phyloP scores from a whole-genome alignment of 805 yeast species.

The Lipomyces orientalis region DNA sequence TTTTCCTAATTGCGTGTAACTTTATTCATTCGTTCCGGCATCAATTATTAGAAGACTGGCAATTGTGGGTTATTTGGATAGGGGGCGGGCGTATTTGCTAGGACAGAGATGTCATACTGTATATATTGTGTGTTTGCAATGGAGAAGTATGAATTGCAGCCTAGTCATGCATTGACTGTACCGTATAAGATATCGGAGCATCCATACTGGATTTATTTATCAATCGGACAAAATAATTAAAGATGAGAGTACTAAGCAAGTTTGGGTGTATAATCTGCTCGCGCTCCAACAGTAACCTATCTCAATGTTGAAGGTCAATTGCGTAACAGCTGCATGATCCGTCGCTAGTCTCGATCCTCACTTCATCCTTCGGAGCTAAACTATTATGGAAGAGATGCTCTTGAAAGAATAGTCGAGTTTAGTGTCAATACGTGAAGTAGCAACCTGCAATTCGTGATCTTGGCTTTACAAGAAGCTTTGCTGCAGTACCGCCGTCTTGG shows the following conservation, averaged over 20 bases:
- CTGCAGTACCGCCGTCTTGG: too few species aligned
- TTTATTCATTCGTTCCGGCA: neutral
- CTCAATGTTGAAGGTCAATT: too few species aligned
- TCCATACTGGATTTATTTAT: neutral
- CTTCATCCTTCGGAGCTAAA: too few species aligned
- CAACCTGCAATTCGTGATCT: too few species aligned
- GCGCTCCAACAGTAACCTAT: too few species aligned
- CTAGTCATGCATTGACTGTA: neutral
- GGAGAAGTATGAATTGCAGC: neutral
- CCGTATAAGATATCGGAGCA: neutral
- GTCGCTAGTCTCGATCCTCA: too few species aligned
- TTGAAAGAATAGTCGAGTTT: too few species aligned
- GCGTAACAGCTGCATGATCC: too few species aligned
- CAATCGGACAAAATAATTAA: neutral
- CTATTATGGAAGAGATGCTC: too few species aligned
- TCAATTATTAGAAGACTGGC: neutral
- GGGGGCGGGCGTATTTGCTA: neutral
- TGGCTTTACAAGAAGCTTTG: too few species aligned
- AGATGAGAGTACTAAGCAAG: neutral
- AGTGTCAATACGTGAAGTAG: too few species aligned
- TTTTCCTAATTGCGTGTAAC: neutral
- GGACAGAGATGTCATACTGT: neutral
- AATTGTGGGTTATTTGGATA: neutral
- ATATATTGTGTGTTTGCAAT: neutral
- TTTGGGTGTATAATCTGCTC: too few species aligned